Evolutionary conservation across 495 filamentous ascomycete genomes (phyloP).

Genomic region (Chaetomium fimeti): DNA sequence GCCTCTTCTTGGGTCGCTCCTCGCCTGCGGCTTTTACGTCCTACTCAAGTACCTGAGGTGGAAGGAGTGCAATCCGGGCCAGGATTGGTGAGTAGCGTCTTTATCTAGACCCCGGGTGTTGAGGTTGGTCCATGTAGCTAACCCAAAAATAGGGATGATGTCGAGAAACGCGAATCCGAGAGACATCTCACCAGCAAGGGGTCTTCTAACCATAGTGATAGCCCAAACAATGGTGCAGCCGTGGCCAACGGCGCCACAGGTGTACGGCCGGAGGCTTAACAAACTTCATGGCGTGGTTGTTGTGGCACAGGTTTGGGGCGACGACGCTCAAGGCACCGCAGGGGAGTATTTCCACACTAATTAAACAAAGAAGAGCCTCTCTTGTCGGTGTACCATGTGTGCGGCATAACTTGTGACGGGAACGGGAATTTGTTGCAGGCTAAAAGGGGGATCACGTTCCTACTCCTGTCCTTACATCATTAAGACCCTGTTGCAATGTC

Average conservation of each 20-base stretch:
- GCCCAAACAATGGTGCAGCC: not conserved
- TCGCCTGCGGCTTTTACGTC: slow-evolving; percentile 67
- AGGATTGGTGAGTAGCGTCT: slow-evolving; percentile 29
- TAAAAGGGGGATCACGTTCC: not conserved
- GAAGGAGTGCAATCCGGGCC: slow-evolving; percentile 64
- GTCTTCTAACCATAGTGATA: not conserved
- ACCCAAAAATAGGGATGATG: slow-evolving; percentile 21
- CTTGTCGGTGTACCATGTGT: too few species aligned
- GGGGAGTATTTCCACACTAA: too few species aligned
- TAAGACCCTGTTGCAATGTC: not conserved
- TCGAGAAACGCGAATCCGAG: slow-evolving; percentile 22
- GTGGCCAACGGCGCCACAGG: not conserved
- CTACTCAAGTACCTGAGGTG: slow-evolving; percentile 68
- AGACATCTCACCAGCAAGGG: not conserved
- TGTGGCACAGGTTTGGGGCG: too few species aligned
- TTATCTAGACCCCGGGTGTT: not conserved
- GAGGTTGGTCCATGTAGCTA: not conserved
- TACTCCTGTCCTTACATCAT: not conserved
- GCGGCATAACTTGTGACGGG: too few species aligned
- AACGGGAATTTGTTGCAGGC: too few species aligned
- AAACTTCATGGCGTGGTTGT: too few species aligned
- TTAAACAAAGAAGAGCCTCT: too few species aligned
- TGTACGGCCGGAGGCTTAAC: not conserved
- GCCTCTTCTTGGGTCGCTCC: slow-evolving; percentile 53
- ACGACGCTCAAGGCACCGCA: too few species aligned